Percentiles rank a stretch among this genome's conserved stretches.
These are phyloP conservation scores for Neofusicoccum kwambonambiense DNA, from an alignment of 2,329 filamentous ascomycete genomes.

Conservation along the genomic window DNA sequence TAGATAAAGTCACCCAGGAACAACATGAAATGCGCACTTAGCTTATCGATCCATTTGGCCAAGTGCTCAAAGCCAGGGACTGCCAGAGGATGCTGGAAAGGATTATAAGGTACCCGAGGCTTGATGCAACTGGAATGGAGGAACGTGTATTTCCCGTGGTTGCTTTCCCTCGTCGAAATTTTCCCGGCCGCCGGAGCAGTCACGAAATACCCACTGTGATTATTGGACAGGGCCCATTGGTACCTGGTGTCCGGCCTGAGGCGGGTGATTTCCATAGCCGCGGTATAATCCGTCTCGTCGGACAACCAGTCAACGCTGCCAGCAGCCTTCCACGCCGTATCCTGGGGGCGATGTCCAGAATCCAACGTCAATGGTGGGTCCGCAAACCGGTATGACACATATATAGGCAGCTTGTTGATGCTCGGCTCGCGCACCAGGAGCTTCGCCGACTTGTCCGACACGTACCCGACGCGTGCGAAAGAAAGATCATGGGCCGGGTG, in stretches of 20 bases:
- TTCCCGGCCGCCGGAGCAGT: slow-evolving; percentile 71
- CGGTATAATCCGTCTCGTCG: slow-evolving; percentile 80
- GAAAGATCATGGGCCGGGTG: slow-evolving; percentile 73
- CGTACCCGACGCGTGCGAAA: slow-evolving; percentile 83
- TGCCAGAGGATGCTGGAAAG: slow-evolving; percentile 75
- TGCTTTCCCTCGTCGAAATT: slow-evolving; percentile 51
- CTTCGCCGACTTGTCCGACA: slow-evolving; percentile 76
- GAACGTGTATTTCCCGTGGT: slow-evolving; percentile 78
- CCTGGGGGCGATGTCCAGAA: slow-evolving; percentile 51
- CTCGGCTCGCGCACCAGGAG: slow-evolving; percentile 85
- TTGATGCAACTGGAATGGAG: slow-evolving; percentile 92
- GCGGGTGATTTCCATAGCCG: slow-evolving; percentile 64
- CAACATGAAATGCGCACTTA: slow-evolving; percentile 71
- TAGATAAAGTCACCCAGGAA: slow-evolving; percentile 87
- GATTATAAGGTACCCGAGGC: slow-evolving; percentile 83
- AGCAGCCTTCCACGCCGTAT: slow-evolving; percentile 65
- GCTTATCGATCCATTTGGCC: slow-evolving; percentile 66
- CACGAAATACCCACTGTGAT: slow-evolving; percentile 78
- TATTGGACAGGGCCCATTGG: slow-evolving; percentile 82
- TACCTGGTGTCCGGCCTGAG: slow-evolving; percentile 72
- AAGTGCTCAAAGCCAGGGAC: slow-evolving; percentile 79
- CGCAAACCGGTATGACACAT: slow-evolving; percentile 58
- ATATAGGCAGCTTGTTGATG: slow-evolving; percentile 70
- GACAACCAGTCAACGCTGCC: slow-evolving; percentile 64
- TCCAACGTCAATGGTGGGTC: slow-evolving; percentile 46